phyloP scores from a whole-genome alignment of 495 filamentous ascomycete species.

The Trichoderma reesei region DNA sequence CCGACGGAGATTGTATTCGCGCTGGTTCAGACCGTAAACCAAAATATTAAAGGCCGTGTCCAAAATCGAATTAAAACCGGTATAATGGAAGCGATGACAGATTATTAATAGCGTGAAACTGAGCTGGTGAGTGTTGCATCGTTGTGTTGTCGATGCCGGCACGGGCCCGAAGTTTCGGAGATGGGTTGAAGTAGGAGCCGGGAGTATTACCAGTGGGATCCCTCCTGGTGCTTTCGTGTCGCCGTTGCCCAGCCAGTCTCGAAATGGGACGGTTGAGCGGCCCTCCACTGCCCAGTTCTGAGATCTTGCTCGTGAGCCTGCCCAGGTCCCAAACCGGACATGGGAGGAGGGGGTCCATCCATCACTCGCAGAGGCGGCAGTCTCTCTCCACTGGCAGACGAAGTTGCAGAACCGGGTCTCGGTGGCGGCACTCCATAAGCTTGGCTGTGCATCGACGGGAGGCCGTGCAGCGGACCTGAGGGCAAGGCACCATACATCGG shows the following conservation, averaged over 20 bases:
- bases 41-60: slow-evolving; percentile 10
- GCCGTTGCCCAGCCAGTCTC: slow-evolving; percentile 40
- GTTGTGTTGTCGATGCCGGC: background rate
- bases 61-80: slow-evolving; percentile 17
- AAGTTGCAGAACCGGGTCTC: slow-evolving; percentile 28
- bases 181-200: background rate
- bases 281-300: slow-evolving; percentile 15
- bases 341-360: slow-evolving; percentile 24
- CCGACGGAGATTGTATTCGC: slow-evolving; percentile 24
- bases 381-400: slow-evolving; percentile 23
- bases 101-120: slow-evolving; percentile 10
- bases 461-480: background rate
- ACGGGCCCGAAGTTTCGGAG: background rate
- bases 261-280: slow-evolving; percentile 22
- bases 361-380: slow-evolving; percentile 34
- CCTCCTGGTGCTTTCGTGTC: slow-evolving; percentile 22
- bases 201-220: slow-evolving; percentile 8
- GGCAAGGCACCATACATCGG: slow-evolving; percentile 22
- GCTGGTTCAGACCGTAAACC: slow-evolving; percentile 10
- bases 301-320: slow-evolving; percentile 13
- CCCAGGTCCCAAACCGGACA: slow-evolving; percentile 1
- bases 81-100: slow-evolving; percentile 15
- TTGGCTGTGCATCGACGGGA: slow-evolving; percentile 2
- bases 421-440: slow-evolving; percentile 29
- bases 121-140: too few relatives aligned